A percentile compares a stretch with the other conserved stretches of the same genome.
Evolutionary conservation across 2,329 filamentous ascomycete genomes (phyloP).

Genomic region (Alternaria metachromatica): DNA sequence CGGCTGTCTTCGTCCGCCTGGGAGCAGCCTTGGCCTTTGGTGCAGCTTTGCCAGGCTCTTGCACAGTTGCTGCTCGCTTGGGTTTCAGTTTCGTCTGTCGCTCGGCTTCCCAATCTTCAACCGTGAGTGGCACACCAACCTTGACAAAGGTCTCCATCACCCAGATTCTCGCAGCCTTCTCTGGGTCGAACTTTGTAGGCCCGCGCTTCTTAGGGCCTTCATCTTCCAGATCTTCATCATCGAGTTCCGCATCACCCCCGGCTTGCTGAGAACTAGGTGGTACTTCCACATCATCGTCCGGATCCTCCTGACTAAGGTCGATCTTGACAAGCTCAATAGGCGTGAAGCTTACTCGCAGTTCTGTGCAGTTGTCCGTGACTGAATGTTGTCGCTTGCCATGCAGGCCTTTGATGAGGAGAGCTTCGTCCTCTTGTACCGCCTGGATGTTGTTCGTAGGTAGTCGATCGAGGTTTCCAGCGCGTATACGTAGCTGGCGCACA

Average conservation of each 20-base stretch:
- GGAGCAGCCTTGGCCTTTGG: constrained; percentile 28
- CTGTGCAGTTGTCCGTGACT: constrained; percentile 75
- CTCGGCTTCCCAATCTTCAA: constrained; percentile 68
- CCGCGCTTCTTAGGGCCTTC: constrained; percentile 54
- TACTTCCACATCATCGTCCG: constrained; percentile 67
- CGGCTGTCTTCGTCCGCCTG: constrained; percentile 30
- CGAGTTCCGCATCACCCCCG: constrained; percentile 32
- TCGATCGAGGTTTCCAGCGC: constrained; percentile 31
- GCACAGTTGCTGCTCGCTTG: constrained; percentile 28
- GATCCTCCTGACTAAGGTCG: constrained; percentile 74
- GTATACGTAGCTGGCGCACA: constrained; percentile 61
- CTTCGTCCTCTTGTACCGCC: constrained; percentile 56
- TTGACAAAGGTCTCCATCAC: constrained; percentile 69
- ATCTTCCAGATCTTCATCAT: constrained; percentile 46
- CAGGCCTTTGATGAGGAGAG: constrained; percentile 68
- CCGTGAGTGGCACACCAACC: constrained; percentile 68
- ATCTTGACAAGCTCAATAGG: constrained; percentile 80
- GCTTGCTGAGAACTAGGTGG: constrained; percentile 22
- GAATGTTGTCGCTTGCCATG: constrained; percentile 72
- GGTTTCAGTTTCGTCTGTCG: constrained; percentile 31
- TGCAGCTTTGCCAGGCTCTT: constrained; percentile 25
- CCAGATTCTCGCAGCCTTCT: constrained; percentile 71
- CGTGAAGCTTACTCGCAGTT: constrained; percentile 79
- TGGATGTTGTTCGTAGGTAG: constrained; percentile 41
- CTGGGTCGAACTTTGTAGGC: constrained; percentile 67